These are phyloP conservation scores for Medicago arabica DNA, from an alignment of 306 rosid species.

Conservation along the genomic window DNA sequence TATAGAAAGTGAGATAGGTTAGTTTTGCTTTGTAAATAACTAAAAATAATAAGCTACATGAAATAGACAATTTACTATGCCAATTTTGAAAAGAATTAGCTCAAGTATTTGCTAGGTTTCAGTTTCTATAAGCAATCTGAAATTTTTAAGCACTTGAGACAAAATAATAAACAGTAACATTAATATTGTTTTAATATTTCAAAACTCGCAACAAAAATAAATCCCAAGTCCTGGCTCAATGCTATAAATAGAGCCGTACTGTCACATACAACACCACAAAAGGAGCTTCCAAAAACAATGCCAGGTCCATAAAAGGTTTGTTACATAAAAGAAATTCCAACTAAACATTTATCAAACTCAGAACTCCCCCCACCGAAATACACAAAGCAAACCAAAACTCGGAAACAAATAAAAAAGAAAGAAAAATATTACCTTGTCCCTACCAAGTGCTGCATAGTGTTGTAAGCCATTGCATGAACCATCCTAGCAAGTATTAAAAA, in stretches of 20 bases:
- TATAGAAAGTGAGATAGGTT: background rate
- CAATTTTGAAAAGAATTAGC: too few relatives aligned
- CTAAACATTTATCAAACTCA: slow-evolving; percentile 22
- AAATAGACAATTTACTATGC: too few relatives aligned
- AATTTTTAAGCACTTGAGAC: too few relatives aligned
- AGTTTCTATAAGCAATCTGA: too few relatives aligned
- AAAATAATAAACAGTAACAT: too few relatives aligned
- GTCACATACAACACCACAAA: background rate
- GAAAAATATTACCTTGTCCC: slow-evolving; percentile 79
- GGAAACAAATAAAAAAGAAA: background rate
- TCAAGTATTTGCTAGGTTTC: too few relatives aligned
- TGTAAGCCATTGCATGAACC: slow-evolving; percentile 99
- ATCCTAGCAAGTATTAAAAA: slow-evolving; percentile 66
- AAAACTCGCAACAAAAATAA: slow-evolving; percentile 1
- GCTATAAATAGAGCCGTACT: background rate
- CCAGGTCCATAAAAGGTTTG: slow-evolving; percentile 9
- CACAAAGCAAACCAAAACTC: slow-evolving; percentile 8
- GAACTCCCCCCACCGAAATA: background rate
- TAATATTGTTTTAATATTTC: too few relatives aligned
- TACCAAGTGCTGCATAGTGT: slow-evolving; percentile 98
- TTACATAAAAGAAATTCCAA: slow-evolving; percentile 3
- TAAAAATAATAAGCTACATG: too few relatives aligned
- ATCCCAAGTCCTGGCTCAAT: background rate
- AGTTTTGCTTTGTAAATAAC: too few relatives aligned
- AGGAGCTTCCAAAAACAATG: background rate